Evolutionary conservation across 331 rosid species (phyloP).

Genomic region (Arachis monticola): DNA sequence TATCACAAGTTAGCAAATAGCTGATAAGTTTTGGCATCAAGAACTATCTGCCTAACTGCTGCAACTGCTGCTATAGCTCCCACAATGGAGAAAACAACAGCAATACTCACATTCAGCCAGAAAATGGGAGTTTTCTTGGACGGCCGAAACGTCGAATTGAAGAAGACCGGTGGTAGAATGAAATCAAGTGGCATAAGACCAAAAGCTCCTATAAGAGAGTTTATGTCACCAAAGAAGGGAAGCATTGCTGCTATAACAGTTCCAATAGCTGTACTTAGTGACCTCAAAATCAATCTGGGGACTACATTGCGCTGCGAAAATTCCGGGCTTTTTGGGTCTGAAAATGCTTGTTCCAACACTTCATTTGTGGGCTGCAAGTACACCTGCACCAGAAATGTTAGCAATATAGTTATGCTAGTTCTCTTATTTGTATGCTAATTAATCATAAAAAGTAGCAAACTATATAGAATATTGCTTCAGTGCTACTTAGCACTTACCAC

Average conservation of each 20-base stretch:
- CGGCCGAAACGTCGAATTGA: constrained; percentile 64
- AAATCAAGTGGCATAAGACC: constrained; percentile 76
- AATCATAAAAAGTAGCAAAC: no score
- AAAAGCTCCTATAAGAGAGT: constrained; percentile 62
- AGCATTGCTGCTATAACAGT: constrained; percentile 67
- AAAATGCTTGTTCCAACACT: constrained; percentile 63
- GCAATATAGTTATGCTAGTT: no score
- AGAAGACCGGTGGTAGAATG: constrained; percentile 59
- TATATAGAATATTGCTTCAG: no score
- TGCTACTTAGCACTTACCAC: constrained; percentile 51
- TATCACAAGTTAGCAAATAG: constrained; percentile 73
- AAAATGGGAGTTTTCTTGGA: constrained; percentile 47
- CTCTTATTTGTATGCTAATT: no score
- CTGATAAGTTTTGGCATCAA: constrained; percentile 62
- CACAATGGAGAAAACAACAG: constrained; percentile 47
- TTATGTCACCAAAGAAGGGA: constrained; percentile 74
- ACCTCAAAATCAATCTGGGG: constrained; percentile 60
- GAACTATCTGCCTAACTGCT: constrained; percentile 68
- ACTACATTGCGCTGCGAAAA: constrained; percentile 61
- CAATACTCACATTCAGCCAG: constrained; percentile 49
- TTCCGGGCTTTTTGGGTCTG: constrained; percentile 52
- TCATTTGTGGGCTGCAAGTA: constrained; percentile 80
- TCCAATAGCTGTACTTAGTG: constrained; percentile 51
- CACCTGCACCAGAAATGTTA: constrained; percentile 48
- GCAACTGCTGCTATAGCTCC: constrained; percentile 74